Evolutionary conservation across 1,139 yeast species (phyloP).

Genomic region (Saccharomyces hybrid): DNA sequence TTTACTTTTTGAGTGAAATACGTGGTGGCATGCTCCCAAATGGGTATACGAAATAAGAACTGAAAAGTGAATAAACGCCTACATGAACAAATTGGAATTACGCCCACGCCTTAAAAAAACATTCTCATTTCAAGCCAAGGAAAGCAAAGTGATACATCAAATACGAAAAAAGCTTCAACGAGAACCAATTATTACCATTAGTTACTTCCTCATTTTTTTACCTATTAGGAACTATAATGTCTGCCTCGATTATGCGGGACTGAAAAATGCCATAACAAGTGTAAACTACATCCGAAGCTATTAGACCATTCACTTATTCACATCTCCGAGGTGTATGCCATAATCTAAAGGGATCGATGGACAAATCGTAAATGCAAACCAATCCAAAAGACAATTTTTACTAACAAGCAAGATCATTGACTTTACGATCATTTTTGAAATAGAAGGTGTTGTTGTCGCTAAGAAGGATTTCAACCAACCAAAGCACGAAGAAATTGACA

Average conservation of each 20-base stretch:
- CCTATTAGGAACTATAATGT: neutral
- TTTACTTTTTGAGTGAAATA: constrained; percentile 19
- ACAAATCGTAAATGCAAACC: neutral
- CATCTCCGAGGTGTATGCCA: neutral
- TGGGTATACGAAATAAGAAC: neutral
- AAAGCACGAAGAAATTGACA: constrained; percentile 95
- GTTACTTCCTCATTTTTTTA: neutral
- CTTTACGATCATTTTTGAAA: neutral
- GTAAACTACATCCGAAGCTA: neutral
- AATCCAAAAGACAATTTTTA: neutral
- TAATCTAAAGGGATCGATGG: neutral
- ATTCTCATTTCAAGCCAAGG: neutral
- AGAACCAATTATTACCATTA: neutral
- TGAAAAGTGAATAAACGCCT: neutral
- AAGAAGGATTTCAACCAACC: constrained; percentile 97
- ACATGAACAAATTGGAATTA: neutral
- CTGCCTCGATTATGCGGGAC: neutral
- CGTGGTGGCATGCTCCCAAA: neutral
- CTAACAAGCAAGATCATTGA: neutral
- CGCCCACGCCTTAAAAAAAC: neutral
- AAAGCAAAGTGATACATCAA: neutral
- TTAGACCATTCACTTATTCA: neutral
- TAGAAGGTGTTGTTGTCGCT: constrained; percentile 98
- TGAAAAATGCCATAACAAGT: neutral
- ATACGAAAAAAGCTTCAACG: neutral